Evolutionary conservation across 441 rosid genomes (phyloP).

Genomic region (Pelargonium australe): DNA sequence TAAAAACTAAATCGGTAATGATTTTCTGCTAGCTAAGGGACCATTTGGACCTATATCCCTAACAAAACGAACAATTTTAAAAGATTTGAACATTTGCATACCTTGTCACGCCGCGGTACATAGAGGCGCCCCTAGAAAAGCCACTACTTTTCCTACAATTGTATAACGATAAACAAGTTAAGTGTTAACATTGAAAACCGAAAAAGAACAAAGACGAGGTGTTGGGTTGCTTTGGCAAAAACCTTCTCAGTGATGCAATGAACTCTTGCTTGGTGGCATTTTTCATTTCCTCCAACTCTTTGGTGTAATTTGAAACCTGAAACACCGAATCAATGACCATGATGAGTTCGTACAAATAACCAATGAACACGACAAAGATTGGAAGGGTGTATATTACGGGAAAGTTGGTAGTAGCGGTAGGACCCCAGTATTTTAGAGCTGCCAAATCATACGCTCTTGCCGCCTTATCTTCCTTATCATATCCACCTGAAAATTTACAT

Average conservation of each 20-base stretch:
- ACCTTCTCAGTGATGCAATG: slow-evolving; percentile 90
- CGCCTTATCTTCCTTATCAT: slow-evolving; percentile 94
- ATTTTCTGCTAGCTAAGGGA: too few species aligned
- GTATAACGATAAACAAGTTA: not conserved
- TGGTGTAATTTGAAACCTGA: slow-evolving; percentile 67
- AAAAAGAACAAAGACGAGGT: too few species aligned
- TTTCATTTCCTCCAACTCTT: slow-evolving; percentile 83
- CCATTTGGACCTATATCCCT: not conserved
- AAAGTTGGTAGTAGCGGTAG: slow-evolving; percentile 80
- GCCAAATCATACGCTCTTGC: slow-evolving; percentile 97
- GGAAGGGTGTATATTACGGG: slow-evolving; percentile 38
- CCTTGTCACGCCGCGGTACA: slow-evolving; percentile 76
- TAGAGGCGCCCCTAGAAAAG: slow-evolving; percentile 72
- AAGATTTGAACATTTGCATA: slow-evolving; percentile 13
- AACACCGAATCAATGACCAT: not conserved
- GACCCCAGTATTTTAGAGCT: slow-evolving; percentile 98
- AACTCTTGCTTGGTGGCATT: slow-evolving; percentile 84
- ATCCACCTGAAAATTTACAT: slow-evolving; percentile 52
- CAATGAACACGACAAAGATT: not conserved
- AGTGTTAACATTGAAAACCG: not conserved
- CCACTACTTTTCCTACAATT: slow-evolving; percentile 64
- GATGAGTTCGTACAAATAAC: not conserved
- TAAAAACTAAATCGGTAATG: too few species aligned
- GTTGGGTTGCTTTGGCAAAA: not conserved
- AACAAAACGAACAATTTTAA: not conserved